Percentiles rank a stretch among this genome's conserved stretches.
Conservation (phyloP, 495 filamentous ascomycete species). For the Xylaria grammica region DNA sequence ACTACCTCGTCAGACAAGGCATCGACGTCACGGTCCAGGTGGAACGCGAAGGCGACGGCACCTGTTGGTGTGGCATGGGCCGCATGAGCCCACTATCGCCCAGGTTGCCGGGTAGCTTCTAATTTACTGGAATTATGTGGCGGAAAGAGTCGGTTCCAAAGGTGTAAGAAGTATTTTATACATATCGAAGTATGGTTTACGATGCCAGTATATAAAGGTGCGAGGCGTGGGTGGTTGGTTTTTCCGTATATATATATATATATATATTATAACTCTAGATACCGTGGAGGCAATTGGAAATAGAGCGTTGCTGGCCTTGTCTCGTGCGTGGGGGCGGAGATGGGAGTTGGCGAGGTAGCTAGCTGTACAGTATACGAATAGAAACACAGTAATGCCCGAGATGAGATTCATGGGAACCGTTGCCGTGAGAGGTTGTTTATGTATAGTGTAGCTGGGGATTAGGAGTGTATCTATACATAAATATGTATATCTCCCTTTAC, state of each 20-base stretch:
- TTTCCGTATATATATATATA: not conserved
- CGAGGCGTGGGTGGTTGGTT: not conserved
- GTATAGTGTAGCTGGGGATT: too few relatives aligned
- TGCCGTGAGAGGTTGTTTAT: too few relatives aligned
- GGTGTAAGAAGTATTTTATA: not conserved
- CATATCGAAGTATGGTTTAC: not conserved
- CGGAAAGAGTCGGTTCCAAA: not conserved
- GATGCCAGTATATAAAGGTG: not conserved
- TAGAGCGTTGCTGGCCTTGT: not conserved
- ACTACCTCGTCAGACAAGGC: conserved; percentile 62
- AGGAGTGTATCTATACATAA: too few relatives aligned
- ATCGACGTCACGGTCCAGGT: conserved; percentile 77
- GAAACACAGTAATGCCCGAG: too few relatives aligned
- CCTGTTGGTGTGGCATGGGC: conserved; percentile 75
- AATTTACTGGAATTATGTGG: not conserved
- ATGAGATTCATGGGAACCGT: too few relatives aligned
- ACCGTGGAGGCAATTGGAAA: not conserved
- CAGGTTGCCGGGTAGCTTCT: conserved; percentile 28
- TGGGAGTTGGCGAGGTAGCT: too few relatives aligned
- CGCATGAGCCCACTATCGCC: conserved; percentile 27
- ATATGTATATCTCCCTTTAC: too few relatives aligned
- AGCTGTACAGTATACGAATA: too few relatives aligned
- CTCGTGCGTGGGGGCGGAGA: not conserved
- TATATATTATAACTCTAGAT: not conserved
- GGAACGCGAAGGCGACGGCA: conserved; percentile 74